These are phyloP conservation scores for Coemansia sp. DNA, from an alignment of 192 early-diverging fungal genomes.

Conservation along the genomic window DNA sequence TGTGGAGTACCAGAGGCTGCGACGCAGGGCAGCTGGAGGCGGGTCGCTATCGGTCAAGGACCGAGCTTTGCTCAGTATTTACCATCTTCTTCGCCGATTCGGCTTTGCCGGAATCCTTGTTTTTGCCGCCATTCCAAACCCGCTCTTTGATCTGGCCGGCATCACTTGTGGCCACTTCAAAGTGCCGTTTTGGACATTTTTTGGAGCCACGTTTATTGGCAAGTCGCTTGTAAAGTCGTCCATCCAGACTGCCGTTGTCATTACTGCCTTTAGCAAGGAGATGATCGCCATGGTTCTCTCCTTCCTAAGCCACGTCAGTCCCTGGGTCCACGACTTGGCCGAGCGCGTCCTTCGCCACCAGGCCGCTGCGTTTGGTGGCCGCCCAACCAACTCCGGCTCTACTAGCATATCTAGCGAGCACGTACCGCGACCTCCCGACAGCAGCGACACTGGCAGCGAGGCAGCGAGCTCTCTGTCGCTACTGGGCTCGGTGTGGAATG, in stretches of 20 bases:
- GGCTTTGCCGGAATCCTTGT: slow-evolving; percentile 90
- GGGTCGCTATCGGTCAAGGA: slow-evolving; percentile 61
- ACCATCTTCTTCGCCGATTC: slow-evolving; percentile 65
- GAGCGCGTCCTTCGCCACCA: slow-evolving; percentile 49
- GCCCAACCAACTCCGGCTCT: not conserved
- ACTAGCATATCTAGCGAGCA: not conserved
- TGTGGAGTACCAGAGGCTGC: slow-evolving; percentile 39
- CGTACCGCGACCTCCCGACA: not conserved
- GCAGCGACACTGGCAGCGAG: slow-evolving; percentile 21
- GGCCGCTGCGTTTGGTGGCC: slow-evolving; percentile 17
- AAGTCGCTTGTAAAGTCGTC: slow-evolving; percentile 86
- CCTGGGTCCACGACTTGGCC: slow-evolving; percentile 58
- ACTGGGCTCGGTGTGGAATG: slow-evolving; percentile 71
- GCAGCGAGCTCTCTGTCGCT: slow-evolving; percentile 48
- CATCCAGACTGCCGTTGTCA: slow-evolving; percentile 77
- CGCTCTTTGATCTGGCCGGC: slow-evolving; percentile 93
- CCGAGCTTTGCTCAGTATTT: slow-evolving; percentile 60
- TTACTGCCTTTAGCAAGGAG: slow-evolving; percentile 78
- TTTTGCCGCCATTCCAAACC: slow-evolving; percentile 95
- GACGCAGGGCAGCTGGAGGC: slow-evolving; percentile 19
- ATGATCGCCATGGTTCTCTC: slow-evolving; percentile 59
- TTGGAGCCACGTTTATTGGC: slow-evolving; percentile 90
- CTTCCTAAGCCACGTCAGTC: slow-evolving; percentile 53
- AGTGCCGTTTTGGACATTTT: slow-evolving; percentile 90
- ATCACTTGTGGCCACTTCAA: slow-evolving; percentile 91